These are phyloP conservation scores for Lachnellula occidentalis DNA, from an alignment of 2,329 filamentous ascomycete species.

Conservation along the genomic window DNA sequence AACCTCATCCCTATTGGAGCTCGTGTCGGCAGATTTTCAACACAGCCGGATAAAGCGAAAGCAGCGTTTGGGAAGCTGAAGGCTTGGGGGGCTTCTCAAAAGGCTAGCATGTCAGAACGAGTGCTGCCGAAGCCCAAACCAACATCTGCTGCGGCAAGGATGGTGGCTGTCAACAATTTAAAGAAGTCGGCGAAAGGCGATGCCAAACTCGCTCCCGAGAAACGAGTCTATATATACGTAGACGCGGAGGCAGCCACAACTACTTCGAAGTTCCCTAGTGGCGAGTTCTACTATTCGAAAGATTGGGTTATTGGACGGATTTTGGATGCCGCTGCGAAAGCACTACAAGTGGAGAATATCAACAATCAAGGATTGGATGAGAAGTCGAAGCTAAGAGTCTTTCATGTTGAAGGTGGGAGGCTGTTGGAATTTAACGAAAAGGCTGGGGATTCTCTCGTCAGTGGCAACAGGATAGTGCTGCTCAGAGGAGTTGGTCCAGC, in stretches of 20 bases:
- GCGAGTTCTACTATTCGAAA: slow-evolving; percentile 72
- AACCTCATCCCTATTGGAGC: slow-evolving; percentile 62
- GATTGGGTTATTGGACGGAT: slow-evolving; percentile 89
- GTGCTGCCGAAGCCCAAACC: slow-evolving; percentile 59
- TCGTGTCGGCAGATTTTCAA: slow-evolving; percentile 37
- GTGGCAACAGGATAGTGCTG: slow-evolving; percentile 85
- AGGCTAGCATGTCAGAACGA: slow-evolving; percentile 42
- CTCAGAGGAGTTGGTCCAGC: slow-evolving; percentile 79
- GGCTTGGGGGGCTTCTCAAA: slow-evolving; percentile 74
- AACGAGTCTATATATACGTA: slow-evolving; percentile 84
- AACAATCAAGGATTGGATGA: slow-evolving; percentile 75
- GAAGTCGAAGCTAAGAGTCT: slow-evolving; percentile 76
- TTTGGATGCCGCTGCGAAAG: slow-evolving; percentile 71
- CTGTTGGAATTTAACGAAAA: slow-evolving; percentile 86
- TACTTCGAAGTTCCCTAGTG: slow-evolving; percentile 74
- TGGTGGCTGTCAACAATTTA: slow-evolving; percentile 67
- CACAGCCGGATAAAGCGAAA: slow-evolving; percentile 57
- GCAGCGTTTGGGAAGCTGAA: slow-evolving; percentile 72
- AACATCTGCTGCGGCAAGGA: slow-evolving; percentile 55
- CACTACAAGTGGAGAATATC: slow-evolving; percentile 73
- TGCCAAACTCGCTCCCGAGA: slow-evolving; percentile 70
- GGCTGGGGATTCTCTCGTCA: slow-evolving; percentile 65
- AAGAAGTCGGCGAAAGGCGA: slow-evolving; percentile 91
- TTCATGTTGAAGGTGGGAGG: slow-evolving; percentile 86
- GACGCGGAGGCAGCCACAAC: slow-evolving; percentile 87